Base-by-base conservation (phyloP, 2,329 filamentous ascomycete species). In the Claviceps pazoutovae region DNA sequence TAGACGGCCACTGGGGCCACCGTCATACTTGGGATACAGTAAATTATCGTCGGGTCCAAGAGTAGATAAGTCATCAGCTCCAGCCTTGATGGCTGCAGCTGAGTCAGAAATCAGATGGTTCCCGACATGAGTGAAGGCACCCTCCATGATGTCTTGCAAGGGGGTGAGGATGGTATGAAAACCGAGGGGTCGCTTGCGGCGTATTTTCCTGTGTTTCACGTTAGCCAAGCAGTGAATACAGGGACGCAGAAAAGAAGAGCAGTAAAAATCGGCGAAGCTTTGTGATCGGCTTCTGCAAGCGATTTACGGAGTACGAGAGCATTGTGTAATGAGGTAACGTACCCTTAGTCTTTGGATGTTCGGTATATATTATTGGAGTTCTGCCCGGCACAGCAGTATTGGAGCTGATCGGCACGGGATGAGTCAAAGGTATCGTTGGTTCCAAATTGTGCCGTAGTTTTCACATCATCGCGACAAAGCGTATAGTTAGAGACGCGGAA, bases 41-140 rank as follows among this genome's bases (percentile, higher is more conserved):
- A 91, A 76, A 70, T 79, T 86, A 69, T 95, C 89, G 62, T 95
- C 88, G 37, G 82, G 74, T 58, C 88, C 84, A 62, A 84, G 75
- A 41, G 79, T 78, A 42, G 82, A 84, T 36, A 85, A 69, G 55
- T 81, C 81, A 70, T 94, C 88, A 62, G 86, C 82, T 61, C 80
- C 84, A 57, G 89, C 89, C 63, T 94, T 95, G 69, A 96, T 95
- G 56, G 85, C 87, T 54, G 85, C 83, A 51, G 84, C 86, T 50
- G 85, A 88, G 70, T 90, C 86, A 62, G 86, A 89, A 64, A 93
- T 82, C 60, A 90, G 74, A 70, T 90, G 85, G 71, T 93, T 95
- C 62, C 85, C 86, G 63, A 91, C 80, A 70, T 93, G 85, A 56
- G 84, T 91, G 66, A 94, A 95, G 59, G 88, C 86, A 66, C 84